These are phyloP conservation scores for Pythium aquatile DNA, from an alignment of 352 stramenopile species.

Conservation along the genomic window DNA sequence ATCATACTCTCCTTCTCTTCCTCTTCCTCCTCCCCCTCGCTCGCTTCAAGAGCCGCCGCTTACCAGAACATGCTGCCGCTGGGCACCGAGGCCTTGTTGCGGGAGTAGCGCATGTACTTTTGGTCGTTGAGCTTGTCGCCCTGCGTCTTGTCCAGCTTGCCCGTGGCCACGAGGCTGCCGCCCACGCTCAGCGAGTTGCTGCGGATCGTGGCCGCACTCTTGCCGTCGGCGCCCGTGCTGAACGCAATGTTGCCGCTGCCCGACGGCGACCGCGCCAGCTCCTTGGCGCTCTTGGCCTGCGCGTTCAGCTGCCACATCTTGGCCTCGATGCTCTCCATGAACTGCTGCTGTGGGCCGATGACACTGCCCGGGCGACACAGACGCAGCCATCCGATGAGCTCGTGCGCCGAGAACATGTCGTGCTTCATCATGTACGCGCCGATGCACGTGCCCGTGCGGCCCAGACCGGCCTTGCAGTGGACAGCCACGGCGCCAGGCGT, in stretches of 20 bases:
- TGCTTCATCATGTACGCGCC: constrained; percentile 97
- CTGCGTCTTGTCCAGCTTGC: constrained; percentile 56
- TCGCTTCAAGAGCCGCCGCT: too few species aligned
- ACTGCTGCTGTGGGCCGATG: constrained; percentile 94
- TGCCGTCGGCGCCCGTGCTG: constrained; percentile 27
- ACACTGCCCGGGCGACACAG: constrained; percentile 92
- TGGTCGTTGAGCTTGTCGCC: constrained; percentile 73
- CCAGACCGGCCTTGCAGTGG: constrained; percentile 97
- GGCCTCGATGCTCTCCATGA: constrained; percentile 79
- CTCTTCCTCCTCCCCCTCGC: constrained; percentile 7
- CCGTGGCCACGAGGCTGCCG: constrained; percentile 30
- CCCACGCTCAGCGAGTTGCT: constrained; percentile 16
- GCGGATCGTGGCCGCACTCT: constrained; percentile 32
- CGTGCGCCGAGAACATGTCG: constrained; percentile 88
- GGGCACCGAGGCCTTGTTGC: constrained; percentile 41
- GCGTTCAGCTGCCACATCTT: constrained; percentile 51
- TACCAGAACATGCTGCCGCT: constrained; percentile 62
- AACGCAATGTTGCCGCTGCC: constrained; percentile 28
- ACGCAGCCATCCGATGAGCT: constrained; percentile 93
- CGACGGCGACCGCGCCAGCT: constrained; percentile 20
- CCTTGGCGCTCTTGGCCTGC: constrained; percentile 29
- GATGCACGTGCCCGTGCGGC: constrained; percentile 94
- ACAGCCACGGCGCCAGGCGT: constrained; percentile 38
- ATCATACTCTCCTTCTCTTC: not conserved
- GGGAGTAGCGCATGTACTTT: constrained; percentile 58